Conservation (phyloP, 2,329 filamentous ascomycete species). For the Xylariaceae sp. region DNA sequence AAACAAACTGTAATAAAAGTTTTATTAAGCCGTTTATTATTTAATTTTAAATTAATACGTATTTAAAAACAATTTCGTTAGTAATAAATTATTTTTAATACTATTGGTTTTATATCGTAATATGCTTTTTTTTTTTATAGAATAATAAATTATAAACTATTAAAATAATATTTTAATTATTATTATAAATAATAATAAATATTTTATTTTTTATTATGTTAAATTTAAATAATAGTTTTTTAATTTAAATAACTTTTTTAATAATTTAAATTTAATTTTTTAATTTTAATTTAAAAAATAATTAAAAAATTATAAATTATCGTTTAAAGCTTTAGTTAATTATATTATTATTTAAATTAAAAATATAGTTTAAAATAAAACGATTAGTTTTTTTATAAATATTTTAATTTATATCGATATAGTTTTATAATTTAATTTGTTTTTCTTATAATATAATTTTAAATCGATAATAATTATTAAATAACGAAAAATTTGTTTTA, state of each 20-base stretch:
- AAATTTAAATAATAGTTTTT: background rate
- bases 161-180: background rate
- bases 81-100: background rate
- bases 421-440: too few relatives aligned
- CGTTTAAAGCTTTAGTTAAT: background rate
- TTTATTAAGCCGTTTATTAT: background rate
- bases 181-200: background rate
- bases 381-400: background rate
- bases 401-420: background rate
- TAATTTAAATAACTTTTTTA: background rate
- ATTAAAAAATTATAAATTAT: background rate
- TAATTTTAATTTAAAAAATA: background rate
- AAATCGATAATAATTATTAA: too few relatives aligned
- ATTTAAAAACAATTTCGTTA: background rate
- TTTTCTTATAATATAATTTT: too few relatives aligned
- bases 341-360: background rate
- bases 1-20: background rate
- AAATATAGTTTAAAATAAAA: background rate
- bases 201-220: background rate
- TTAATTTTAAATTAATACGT: background rate
- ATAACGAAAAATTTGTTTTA: too few relatives aligned
- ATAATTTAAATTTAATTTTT: background rate
- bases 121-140: background rate
- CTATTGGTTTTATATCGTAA: background rate
- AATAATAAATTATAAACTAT: background rate